phyloP scores from a whole-genome alignment of 169 alveolate genomes.

The Besnoitia besnoiti region DNA sequence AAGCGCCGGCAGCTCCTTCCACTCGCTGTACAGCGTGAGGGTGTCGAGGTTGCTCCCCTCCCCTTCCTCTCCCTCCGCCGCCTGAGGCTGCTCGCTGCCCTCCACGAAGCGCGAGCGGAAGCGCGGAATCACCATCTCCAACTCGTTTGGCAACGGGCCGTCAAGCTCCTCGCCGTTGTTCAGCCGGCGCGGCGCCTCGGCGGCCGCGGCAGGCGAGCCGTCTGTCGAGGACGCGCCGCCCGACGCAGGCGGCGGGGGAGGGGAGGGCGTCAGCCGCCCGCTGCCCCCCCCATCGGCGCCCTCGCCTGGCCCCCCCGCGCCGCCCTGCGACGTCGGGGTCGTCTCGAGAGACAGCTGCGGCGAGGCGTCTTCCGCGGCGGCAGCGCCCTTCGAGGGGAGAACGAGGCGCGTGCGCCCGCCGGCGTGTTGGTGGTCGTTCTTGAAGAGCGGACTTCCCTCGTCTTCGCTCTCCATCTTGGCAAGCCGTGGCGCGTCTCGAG shows the following conservation, averaged over 20 bases:
- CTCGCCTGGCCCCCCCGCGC: background rate
- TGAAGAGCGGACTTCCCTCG: background rate
- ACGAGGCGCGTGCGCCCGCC: background rate
- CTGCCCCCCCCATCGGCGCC: background rate
- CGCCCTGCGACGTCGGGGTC: background rate
- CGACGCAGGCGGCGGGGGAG: too few relatives aligned
- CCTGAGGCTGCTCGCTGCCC: background rate
- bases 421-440: background rate
- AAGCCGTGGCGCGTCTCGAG: background rate
- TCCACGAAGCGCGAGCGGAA: constrained; percentile 15
- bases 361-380: background rate
- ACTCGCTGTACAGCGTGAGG: constrained; percentile 53
- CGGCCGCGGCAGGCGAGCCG: background rate
- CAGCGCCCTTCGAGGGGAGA: background rate
- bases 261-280: too few relatives aligned
- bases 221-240: too few relatives aligned
- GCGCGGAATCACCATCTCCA: constrained; percentile 30
- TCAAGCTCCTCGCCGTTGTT: background rate
- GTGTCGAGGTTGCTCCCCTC: background rate
- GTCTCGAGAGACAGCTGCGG: background rate
- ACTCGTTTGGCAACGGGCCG: constrained; percentile 14
- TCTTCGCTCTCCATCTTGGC: background rate
- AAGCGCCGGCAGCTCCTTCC: constrained; percentile 47
- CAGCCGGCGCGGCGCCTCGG: background rate
- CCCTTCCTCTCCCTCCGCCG: background rate